Evolutionary conservation across 495 filamentous ascomycete species (phyloP), one percentile per base, ranked within the genome.

Genomic region (Pyronema omphalodes): DNA sequence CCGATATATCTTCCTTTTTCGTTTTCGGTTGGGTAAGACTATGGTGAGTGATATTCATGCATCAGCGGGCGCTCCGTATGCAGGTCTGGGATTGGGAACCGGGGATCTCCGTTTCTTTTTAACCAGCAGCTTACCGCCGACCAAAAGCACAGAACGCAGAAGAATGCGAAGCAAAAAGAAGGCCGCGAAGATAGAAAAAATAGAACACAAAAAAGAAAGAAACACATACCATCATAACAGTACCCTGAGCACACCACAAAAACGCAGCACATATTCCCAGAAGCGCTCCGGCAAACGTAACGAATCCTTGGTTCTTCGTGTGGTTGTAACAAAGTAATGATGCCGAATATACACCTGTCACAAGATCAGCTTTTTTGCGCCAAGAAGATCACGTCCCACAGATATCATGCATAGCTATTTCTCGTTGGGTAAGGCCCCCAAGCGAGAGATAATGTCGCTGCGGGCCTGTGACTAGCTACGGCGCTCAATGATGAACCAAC

Each of bases 231-330:
- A 94, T 88, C 88, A 95, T 94, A 64, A 95, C 84, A 18, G 86
- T 84, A 55, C 88, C 88, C 69, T 95, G 88, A 0, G 86, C 88
- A 55, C 81, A 85, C 88, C 88, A 95, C 34, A 94, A 72, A 37
- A 94, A 67, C 63, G 84, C 88, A 29, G 84, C 88, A 68, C 86
- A 94, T 46, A 85, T 69, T 71, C 80, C 80, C 40, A 86, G 74
- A 19, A 83, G 72, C 12, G 79, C 80, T 52, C 84, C 84, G 44
- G 82, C 78, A 55, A 86, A 86, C 54, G 86, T 79, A 55, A 84
- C 83, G 60, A 93, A 80, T 9, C 82, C 84, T 39, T 69, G 71
- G 66, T 88, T 91, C 17, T 74, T 54, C 50, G 76, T 86, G 67
- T 93, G 84, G 65, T 83, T 88, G 71, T 87, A 94, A 58, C 73